Evolutionary conservation across 2,329 filamentous ascomycete genomes (phyloP).

Genomic region (Calonectria montana): DNA sequence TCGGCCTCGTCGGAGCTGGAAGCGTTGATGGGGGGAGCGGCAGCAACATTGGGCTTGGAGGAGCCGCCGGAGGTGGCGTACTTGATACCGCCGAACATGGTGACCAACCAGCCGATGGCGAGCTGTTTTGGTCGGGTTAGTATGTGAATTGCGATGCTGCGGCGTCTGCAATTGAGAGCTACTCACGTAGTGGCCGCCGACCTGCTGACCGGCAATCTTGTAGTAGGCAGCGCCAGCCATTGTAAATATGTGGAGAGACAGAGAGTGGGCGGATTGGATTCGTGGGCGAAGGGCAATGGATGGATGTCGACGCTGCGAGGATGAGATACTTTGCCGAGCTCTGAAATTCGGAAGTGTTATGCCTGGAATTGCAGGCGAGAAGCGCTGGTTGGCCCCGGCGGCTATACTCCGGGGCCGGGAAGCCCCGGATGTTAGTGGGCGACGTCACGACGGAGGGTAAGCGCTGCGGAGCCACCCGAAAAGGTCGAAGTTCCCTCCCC

Average conservation of each 20-base stretch:
- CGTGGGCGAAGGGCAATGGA: slow-evolving; percentile 44
- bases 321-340: slow-evolving; percentile 45
- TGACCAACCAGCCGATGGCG: slow-evolving; percentile 66
- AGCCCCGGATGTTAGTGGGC: slow-evolving; percentile 36
- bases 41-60: slow-evolving; percentile 55
- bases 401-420: slow-evolving; percentile 48
- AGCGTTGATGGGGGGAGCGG: slow-evolving; percentile 70
- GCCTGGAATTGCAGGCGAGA: slow-evolving; percentile 50
- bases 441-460: slow-evolving; percentile 35
- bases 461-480: slow-evolving; percentile 32
- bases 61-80: slow-evolving; percentile 58
- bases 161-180: slow-evolving; percentile 28
- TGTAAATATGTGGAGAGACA: slow-evolving; percentile 38
- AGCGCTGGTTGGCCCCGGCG: slow-evolving; percentile 30
- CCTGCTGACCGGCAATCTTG: slow-evolving; percentile 67
- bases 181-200: slow-evolving; percentile 72
- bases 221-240: slow-evolving; percentile 59
- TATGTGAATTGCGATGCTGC: slow-evolving; percentile 14
- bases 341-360: slow-evolving; percentile 41
- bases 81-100: slow-evolving; percentile 63
- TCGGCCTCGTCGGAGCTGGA: slow-evolving; percentile 71
- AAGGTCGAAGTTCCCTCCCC: slow-evolving; percentile 28
- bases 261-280: slow-evolving; percentile 43
- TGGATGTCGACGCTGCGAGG: slow-evolving; percentile 39
- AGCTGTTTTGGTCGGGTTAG: slow-evolving; percentile 55